phyloP scores from a whole-genome alignment of 129 eudicot genomes.

The Logfia minima region DNA sequence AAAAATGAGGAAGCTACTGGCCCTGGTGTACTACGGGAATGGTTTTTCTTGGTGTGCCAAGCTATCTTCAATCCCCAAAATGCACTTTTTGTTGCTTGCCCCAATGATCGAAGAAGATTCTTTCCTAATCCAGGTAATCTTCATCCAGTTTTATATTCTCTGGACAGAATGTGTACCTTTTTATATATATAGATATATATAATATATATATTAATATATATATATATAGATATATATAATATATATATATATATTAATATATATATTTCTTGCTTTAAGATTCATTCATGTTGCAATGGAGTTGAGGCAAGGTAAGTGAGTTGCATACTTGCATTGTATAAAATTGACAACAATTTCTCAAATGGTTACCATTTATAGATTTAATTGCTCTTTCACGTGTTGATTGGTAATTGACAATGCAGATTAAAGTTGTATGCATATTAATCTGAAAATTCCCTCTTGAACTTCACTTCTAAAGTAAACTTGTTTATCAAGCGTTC shows the following conservation, averaged over 20 bases:
- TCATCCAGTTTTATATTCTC: neutral
- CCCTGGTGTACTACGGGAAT: conserved; percentile 91
- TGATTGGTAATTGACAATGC: neutral
- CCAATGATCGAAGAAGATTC: conserved; percentile 86
- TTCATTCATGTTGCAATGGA: neutral
- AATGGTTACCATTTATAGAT: neutral
- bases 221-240: no score
- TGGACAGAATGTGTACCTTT: neutral
- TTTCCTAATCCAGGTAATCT: conserved; percentile 82
- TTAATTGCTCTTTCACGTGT: neutral
- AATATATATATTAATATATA: no score
- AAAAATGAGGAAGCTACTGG: conserved; percentile 95
- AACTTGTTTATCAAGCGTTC: no score
- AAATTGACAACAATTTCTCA: neutral
- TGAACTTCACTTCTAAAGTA: no score
- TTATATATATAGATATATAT: neutral
- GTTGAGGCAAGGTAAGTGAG: neutral
- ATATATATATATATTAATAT: no score
- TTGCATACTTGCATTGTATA: neutral
- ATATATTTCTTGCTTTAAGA: no score
- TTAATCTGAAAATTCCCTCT: neutral
- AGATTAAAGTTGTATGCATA: neutral
- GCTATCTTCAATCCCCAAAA: conserved; percentile 80
- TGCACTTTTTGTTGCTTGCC: conserved; percentile 85
- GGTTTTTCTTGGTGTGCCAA: conserved; percentile 89